Conservation (phyloP, 1,284 basidiomycete genomes). For the Stereum hirsutum region DNA sequence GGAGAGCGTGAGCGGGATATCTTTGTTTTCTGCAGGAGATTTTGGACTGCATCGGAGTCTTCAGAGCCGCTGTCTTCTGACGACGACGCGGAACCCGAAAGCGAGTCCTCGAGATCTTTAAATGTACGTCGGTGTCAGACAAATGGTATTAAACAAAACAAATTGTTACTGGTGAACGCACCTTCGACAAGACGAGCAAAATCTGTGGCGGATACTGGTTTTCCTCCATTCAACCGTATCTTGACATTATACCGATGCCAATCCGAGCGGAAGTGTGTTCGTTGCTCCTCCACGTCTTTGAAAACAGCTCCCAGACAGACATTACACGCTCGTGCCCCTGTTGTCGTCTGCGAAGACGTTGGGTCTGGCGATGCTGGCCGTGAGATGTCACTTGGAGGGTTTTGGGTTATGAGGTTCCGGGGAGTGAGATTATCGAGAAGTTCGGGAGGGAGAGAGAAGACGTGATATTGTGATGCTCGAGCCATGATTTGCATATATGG, state of each 20-base stretch:
- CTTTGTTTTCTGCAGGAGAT: conserved; percentile 59
- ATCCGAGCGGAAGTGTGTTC: conserved; percentile 86
- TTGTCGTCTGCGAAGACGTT: conserved; percentile 17
- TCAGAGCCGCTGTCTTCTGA: conserved; percentile 44
- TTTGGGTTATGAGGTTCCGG: conserved; percentile 42
- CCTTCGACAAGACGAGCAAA: conserved; percentile 78
- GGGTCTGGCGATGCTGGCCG: conserved; percentile 21
- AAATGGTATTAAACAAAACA: too few relatives aligned
- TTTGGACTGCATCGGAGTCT: conserved; percentile 57
- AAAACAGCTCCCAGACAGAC: conserved; percentile 72
- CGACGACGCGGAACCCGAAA: conserved; percentile 81
- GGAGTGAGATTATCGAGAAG: conserved; percentile 61
- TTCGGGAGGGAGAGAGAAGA: conserved; percentile 60
- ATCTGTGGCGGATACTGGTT: conserved; percentile 55
- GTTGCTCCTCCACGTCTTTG: conserved; percentile 71
- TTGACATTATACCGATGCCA: conserved; percentile 99
- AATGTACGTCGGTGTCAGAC: too few relatives aligned
- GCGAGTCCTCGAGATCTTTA: conserved; percentile 75
- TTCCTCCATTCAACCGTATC: conserved; percentile 53
- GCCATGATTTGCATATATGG: too few relatives aligned
- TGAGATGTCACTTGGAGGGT: conserved; percentile 8
- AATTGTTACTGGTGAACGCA: conserved; percentile 28
- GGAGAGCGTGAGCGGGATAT: conserved; percentile 34
- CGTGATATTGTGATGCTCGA: conserved; percentile 26
- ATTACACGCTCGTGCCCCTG: conserved; percentile 56